Evolutionary conservation across 2,329 filamentous ascomycete species (phyloP).

Genomic region (Fusarium sp.): DNA sequence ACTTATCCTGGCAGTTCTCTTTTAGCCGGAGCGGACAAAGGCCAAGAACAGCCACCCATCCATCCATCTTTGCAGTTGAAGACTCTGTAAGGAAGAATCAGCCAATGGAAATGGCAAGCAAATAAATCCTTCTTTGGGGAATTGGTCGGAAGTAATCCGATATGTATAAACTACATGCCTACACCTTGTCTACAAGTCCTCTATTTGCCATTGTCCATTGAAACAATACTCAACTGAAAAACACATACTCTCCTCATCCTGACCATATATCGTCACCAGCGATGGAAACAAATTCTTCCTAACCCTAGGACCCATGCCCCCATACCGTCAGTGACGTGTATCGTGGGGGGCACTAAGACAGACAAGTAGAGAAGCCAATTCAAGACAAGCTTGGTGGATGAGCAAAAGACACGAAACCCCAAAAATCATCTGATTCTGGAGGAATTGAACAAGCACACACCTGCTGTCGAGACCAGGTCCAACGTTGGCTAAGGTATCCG

Average conservation of each 20-base stretch:
- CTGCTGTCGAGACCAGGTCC: not conserved
- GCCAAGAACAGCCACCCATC: slow-evolving; percentile 6
- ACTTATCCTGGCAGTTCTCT: not conserved
- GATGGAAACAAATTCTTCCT: slow-evolving; percentile 1
- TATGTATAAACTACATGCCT: not conserved
- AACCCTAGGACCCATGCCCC: slow-evolving; percentile 17
- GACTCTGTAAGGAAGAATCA: not conserved
- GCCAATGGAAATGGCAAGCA: not conserved
- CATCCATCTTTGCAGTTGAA: slow-evolving; percentile 11
- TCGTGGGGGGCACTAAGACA: slow-evolving; percentile 21
- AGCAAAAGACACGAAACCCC: not conserved
- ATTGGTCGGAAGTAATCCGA: slow-evolving; percentile 13
- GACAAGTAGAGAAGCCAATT: not conserved
- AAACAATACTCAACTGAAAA: not conserved
- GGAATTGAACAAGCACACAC: not conserved
- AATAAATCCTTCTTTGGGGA: not conserved
- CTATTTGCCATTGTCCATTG: not conserved
- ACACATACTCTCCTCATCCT: not conserved
- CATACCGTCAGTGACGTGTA: slow-evolving; percentile 28
- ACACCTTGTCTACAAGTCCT: not conserved
- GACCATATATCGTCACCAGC: not conserved
- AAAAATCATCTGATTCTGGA: not conserved
- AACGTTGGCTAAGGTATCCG: not conserved
- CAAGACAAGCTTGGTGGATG: slow-evolving; percentile 15
- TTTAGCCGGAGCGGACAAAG: slow-evolving; percentile 9